Conservation (phyloP, 768 basidiomycete genomes). For the Agrocybe pediades region DNA sequence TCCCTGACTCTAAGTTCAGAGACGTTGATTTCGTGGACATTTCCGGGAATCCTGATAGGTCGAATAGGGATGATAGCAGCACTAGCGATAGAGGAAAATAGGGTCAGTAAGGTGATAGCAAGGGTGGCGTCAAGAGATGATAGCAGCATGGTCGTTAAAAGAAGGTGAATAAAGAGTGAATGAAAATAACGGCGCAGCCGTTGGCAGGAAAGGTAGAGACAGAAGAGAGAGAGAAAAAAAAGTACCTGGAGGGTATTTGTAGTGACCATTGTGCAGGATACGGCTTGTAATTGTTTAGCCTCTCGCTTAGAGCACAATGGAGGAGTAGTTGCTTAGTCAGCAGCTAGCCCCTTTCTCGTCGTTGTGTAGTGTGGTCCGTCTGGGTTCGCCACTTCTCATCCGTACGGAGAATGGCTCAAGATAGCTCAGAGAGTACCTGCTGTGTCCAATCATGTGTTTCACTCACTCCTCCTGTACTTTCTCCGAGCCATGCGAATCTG, state of each 20-base stretch:
- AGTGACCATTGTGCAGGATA: background rate
- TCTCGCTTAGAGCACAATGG: no score
- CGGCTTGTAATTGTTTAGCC: background rate
- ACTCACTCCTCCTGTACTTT: background rate
- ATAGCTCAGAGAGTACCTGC: no score
- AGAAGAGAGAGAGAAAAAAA: background rate
- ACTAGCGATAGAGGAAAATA: constrained; percentile 18
- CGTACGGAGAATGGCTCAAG: background rate
- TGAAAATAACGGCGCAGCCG: constrained; percentile 18
- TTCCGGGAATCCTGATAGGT: constrained; percentile 11
- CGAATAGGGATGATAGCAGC: constrained; percentile 22
- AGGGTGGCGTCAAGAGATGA: background rate
- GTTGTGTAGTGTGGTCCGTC: no score
- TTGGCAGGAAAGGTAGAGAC: background rate
- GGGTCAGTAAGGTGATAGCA: constrained; percentile 12
- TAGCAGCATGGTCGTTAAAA: constrained; percentile 20
- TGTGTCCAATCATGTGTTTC: background rate
- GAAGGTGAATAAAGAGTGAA: constrained; percentile 13
- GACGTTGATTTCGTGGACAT: background rate
- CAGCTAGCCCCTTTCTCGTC: background rate
- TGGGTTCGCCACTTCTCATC: no score
- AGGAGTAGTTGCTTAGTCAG: background rate
- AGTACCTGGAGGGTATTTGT: no score
- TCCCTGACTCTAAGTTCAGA: no score
- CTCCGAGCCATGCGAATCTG: background rate